A percentile compares a stretch with the other conserved stretches of the same genome.
Conservation (phyloP, 1,139 yeast genomes). For the Protomyces lactucae-debilis region DNA sequence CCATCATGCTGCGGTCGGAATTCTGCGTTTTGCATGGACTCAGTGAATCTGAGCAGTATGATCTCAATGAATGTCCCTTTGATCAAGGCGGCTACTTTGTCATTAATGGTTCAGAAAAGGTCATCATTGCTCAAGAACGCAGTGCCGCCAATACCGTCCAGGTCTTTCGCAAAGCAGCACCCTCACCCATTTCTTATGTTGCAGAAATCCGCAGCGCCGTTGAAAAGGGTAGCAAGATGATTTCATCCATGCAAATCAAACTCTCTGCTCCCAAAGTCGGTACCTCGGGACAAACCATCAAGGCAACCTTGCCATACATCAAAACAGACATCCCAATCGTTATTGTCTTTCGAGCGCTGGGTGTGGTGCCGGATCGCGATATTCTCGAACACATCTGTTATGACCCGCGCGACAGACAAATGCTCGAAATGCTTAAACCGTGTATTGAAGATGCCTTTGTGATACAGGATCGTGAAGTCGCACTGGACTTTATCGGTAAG, state of each 20-base stretch:
- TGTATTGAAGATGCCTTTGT: conserved; percentile 99
- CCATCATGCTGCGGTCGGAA: conserved; percentile 94
- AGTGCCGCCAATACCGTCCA: conserved; percentile 97
- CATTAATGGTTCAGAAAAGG: conserved; percentile 97
- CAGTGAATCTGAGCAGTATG: conserved; percentile 91
- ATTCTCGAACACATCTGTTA: conserved; percentile 96
- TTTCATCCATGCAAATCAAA: conserved; percentile 90
- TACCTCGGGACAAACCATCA: conserved; percentile 55
- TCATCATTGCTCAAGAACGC: conserved; percentile 95
- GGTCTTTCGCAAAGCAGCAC: conserved; percentile 96
- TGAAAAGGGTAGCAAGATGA: conserved; percentile 93
- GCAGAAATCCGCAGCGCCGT: conserved; percentile 96
- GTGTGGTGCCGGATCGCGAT: conserved; percentile 98
- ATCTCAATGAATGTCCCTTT: conserved; percentile 95
- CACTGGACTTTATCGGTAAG: conserved; percentile 95
- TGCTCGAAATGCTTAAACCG: conserved; percentile 98
- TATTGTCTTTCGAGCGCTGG: conserved; percentile 93
- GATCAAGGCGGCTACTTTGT: conserved; percentile 98
- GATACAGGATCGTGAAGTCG: conserved; percentile 96
- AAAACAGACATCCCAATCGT: conserved; percentile 96
- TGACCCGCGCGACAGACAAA: conserved; percentile 97
- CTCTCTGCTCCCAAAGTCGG: conserved; percentile 46
- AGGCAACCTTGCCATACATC: conserved; percentile 92
- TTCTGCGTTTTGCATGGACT: conserved; percentile 90
- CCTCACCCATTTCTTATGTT: conserved; percentile 90